Base-by-base conservation (phyloP, 495 filamentous ascomycete genomes). In the Bacidia gigantensis region DNA sequence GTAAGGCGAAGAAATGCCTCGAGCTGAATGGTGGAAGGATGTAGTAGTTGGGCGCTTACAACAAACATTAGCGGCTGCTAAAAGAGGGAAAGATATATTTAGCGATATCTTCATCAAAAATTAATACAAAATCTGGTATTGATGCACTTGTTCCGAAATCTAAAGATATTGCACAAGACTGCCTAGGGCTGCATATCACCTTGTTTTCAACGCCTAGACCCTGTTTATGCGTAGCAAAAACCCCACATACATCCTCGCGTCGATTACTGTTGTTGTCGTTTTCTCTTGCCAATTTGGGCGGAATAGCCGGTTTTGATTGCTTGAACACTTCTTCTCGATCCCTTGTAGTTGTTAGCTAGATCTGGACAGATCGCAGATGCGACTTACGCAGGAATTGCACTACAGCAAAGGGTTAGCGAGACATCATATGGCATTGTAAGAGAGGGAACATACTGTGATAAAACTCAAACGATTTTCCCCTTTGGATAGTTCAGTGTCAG, bases 281-380 rank as follows among this genome's bases (percentile, higher is more conserved):
- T 87, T 73, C 92, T 81, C 83, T 95, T 95, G 63, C 90, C 90
- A 68, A 98, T 85, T 71, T 94, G 88, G 66, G 87, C 87, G 62
- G 87, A 87, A 87, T 97, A 98, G 86, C 92, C 92, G 40, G 87
- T 95, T 82, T 97, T 98, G 83, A 98, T 97, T 49, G 92, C 87
- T 54, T 86, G 84, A 67, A 98, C 92, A 58, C 80, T 87, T 62
- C 93, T 84, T 65, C 90, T 79, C 49, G 82, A 88, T 49, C 87
- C 86, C 62, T 93, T 96, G 20, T 84, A 87, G 72, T 89, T 87
- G 74, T 82, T n/a, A n/a, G n/a, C n/a, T n/a, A n/a, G n/a, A n/a
- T n/a, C n/a, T n/a, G n/a, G n/a, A n/a, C n/a, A n/a, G n/a, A n/a
- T n/a, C n/a, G n/a, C n/a, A n/a, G n/a, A n/a, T n/a, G n/a, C n/a